Base-by-base conservation (phyloP, 2,329 filamentous ascomycete species). In the Exserohilum turcica region DNA sequence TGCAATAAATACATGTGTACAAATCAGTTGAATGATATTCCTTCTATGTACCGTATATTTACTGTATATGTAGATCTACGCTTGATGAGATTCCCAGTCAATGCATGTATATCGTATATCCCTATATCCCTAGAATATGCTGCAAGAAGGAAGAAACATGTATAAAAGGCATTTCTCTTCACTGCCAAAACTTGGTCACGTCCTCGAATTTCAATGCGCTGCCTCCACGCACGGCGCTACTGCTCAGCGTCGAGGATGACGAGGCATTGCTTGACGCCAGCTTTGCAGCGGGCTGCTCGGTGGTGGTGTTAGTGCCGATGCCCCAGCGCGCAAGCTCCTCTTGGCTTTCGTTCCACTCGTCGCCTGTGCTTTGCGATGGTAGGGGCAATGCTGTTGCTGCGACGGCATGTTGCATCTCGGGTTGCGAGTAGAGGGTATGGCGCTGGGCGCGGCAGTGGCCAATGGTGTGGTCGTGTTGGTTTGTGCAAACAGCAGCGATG, bases 391-490 rank as follows among this genome's bases (percentile, higher is more conserved):
- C n/a, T n/a, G n/a, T n/a, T n/a, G n/a, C n/a, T n/a, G n/a, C n/a
- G n/a, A n/a, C n/a, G n/a, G 24, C 12, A 6, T 21, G 24, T 5
- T 37, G 16, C 13, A 13, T 9, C 5, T 38, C 44, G 27, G 21
- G 37, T 10, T 31, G 27, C n/a, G 49, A 53, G 27, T 56, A 56
- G 29, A 53, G 49, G 15, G 43, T 36, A 9, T 56, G 49, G 9
- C 53, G 53, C 39, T 56, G 53, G 6, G 53, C 53, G 31, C 53
- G 53, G 18, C 53, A 56, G 31, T 56, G 53, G n/a, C 49, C 49
- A 36, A 56, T 38, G 19, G 44, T 56, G 27, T 46, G 53, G 44
- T 56, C 50, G 18, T 48, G 33, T 48, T 31, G 44, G 27, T 56
- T 53, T 18, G 49, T 45, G 36, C 39, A 16, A 33, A 27, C 37